Evolutionary conservation across 768 basidiomycete species (phyloP).

Genomic region (Naganishia vishniacii): DNA sequence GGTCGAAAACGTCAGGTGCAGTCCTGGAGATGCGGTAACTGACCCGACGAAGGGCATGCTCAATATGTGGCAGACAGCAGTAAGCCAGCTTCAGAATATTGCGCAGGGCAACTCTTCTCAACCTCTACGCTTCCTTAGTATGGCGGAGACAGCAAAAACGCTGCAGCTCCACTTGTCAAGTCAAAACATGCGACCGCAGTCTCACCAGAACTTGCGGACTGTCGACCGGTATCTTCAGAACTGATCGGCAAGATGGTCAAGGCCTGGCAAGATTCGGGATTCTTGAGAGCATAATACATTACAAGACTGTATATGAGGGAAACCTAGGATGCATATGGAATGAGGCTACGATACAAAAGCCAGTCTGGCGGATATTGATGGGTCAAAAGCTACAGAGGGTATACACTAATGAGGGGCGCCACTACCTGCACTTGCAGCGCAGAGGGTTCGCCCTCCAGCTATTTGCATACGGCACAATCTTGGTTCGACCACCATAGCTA

Average conservation of each 20-base stretch:
- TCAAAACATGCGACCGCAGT: constrained; percentile 41
- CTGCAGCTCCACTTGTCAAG: constrained; percentile 37
- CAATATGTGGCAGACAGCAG: constrained; percentile 37
- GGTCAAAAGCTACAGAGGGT: neutral
- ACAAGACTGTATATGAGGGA: neutral
- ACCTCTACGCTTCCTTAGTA: neutral
- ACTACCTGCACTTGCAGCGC: constrained; percentile 6
- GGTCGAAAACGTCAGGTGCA: constrained; percentile 48
- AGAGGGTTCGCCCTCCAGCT: constrained; percentile 13
- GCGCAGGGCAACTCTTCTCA: neutral
- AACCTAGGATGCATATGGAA: neutral
- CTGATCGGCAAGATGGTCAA: constrained; percentile 52
- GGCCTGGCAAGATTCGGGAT: constrained; percentile 51
- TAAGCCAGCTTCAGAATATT: constrained; percentile 29
- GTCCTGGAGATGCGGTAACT: constrained; percentile 42
- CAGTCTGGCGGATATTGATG: neutral
- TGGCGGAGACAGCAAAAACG: constrained; percentile 39
- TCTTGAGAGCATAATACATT: constrained; percentile 35
- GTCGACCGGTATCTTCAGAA: constrained; percentile 39
- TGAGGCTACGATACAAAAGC: neutral
- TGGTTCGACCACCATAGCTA: constrained; percentile 25
- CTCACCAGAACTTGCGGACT: constrained; percentile 40
- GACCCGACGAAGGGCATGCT: constrained; percentile 52
- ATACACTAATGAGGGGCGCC: neutral
- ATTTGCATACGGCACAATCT: constrained; percentile 16